Percentiles rank a stretch among this genome's conserved stretches.
Conservation (phyloP, 2,329 filamentous ascomycete genomes). For the Fusarium pseudocircinatum region DNA sequence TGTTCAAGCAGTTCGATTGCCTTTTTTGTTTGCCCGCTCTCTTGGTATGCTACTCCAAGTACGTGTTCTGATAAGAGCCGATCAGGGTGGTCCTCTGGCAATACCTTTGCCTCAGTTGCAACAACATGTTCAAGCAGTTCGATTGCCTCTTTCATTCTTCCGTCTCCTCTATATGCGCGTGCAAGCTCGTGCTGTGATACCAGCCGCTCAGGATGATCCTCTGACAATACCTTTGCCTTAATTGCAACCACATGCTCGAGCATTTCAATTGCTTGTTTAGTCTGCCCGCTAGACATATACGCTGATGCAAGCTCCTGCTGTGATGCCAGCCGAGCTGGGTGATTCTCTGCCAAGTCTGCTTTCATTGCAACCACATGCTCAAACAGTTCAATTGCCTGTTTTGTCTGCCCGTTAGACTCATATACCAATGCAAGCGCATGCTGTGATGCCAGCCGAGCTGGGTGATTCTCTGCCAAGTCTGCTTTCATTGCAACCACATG, state of each 20-base stretch:
- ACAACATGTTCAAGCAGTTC: neutral
- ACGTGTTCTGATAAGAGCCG: neutral
- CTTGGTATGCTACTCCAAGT: neutral
- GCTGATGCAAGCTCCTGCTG: rapidly evolving
- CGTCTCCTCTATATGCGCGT: neutral
- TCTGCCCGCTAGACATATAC: rapidly evolving
- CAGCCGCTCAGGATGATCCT: neutral
- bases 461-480: neutral
- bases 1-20: neutral
- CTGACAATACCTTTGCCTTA: rapidly evolving
- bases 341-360: neutral
- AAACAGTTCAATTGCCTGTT: neutral
- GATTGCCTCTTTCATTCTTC: neutral
- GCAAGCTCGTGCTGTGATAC: neutral
- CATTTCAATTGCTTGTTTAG: neutral
- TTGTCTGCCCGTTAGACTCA: rapidly evolving
- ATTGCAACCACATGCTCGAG: neutral
- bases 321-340: neutral
- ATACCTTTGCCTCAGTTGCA: rapidly evolving
- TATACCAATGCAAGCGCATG: rapidly evolving
- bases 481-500: neutral
- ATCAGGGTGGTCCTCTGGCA: neutral
- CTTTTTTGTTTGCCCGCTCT: neutral
- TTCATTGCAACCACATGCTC: neutral
- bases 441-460: neutral